Conservation (phyloP, 208 protist species). For the Wallacemonas sp. region DNA sequence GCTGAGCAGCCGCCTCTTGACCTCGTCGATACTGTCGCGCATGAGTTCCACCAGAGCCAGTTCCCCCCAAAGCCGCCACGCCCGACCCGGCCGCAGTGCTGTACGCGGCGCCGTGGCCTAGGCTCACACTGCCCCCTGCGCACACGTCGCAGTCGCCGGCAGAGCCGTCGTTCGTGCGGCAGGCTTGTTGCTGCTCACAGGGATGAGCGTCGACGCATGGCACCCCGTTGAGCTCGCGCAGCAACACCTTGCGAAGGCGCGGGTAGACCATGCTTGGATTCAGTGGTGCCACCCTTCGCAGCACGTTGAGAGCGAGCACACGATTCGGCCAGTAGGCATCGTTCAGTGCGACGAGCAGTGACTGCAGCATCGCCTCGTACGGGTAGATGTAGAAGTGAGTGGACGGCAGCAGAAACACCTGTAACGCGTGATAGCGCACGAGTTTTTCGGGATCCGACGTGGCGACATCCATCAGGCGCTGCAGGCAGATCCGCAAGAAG, state of each 20-base stretch:
- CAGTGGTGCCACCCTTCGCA: conserved; percentile 58
- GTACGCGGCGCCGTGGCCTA: too few species aligned
- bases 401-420: conserved; percentile 33
- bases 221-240: conserved; percentile 54
- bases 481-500: conserved; percentile 56
- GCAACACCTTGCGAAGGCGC: conserved; percentile 58
- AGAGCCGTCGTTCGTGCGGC: too few species aligned
- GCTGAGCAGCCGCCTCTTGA: too few species aligned
- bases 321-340: conserved; percentile 64
- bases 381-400: conserved; percentile 72
- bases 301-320: conserved; percentile 50
- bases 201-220: conserved; percentile 4
- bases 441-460: conserved; percentile 65
- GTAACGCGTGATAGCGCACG: conserved; percentile 57
- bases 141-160: too few species aligned
- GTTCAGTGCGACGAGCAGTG: conserved; percentile 65
- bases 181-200: too few species aligned
- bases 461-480: conserved; percentile 64
- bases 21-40: too few species aligned
- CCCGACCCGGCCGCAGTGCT: too few species aligned
- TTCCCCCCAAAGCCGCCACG: too few species aligned
- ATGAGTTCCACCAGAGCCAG: too few species aligned
- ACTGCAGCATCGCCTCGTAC: conserved; percentile 52
- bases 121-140: too few species aligned
- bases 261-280: conserved; percentile 63